Evolutionary conservation across 176 grass and related monocot species (phyloP).

Genomic region (Cenchrus americanus): DNA sequence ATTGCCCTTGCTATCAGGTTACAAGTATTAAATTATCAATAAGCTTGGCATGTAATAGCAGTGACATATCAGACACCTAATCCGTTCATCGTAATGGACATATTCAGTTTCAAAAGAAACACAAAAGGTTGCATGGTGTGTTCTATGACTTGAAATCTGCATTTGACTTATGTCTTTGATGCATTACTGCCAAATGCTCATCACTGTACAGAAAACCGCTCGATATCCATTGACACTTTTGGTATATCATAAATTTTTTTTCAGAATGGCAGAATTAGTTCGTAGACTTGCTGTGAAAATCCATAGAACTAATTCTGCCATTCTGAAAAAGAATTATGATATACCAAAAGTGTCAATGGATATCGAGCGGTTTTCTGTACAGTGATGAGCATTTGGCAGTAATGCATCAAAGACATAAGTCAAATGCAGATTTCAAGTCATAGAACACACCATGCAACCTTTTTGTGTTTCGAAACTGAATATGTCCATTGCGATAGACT

Average conservation of each 20-base stretch:
- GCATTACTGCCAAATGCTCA: slow-evolving; percentile 1
- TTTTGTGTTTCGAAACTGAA: background rate
- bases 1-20: background rate
- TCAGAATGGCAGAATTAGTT: slow-evolving; percentile 97
- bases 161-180: slow-evolving; percentile 22
- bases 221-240: background rate
- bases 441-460: background rate
- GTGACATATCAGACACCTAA: background rate
- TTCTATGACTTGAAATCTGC: background rate
- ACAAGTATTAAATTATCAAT: background rate
- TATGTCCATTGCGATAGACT: background rate
- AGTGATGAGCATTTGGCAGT: slow-evolving; percentile 6
- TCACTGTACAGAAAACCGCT: background rate
- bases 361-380: background rate
- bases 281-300: slow-evolving; percentile 81
- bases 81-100: background rate
- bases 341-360: background rate
- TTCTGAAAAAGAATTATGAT: slow-evolving; percentile 56
- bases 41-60: slow-evolving; percentile 9
- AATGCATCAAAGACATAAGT: slow-evolving; percentile 21
- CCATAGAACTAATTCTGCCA: slow-evolving; percentile 97
- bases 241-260: slow-evolving; percentile 22
- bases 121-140: background rate
- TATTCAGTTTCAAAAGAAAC: background rate
- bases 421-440: slow-evolving; percentile 4